A percentile compares a stretch with the other conserved stretches of the same genome.
Conservation (phyloP, 169 alveolate species). For the Fabrea salina region DNA sequence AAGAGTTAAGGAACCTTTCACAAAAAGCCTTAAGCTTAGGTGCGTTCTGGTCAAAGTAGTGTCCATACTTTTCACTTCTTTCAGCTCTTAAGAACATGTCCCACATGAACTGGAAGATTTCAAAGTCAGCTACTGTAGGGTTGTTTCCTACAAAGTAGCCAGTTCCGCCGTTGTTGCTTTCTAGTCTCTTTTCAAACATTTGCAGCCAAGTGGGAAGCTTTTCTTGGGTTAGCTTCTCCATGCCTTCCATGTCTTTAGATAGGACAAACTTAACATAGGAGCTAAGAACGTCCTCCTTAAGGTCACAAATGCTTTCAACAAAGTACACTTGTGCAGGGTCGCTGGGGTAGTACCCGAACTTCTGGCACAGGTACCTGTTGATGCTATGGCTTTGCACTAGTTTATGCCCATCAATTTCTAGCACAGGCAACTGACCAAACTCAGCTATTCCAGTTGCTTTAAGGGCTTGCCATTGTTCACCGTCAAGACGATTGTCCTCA, state of each 20-base stretch:
- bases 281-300: not conserved
- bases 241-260: not conserved
- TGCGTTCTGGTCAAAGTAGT: not conserved
- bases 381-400: constrained; percentile 28
- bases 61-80: constrained; percentile 1
- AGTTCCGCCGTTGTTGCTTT: not conserved
- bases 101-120: not conserved
- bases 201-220: not conserved
- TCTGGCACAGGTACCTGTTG: constrained; percentile 33
- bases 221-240: constrained; percentile 30
- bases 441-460: not conserved
- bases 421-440: not conserved
- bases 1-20: not conserved
- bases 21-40: not conserved
- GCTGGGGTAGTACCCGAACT: constrained; percentile 37
- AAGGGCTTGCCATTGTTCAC: not conserved
- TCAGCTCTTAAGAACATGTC: not conserved
- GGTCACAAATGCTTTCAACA: not conserved
- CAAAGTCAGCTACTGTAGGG: constrained; percentile 7
- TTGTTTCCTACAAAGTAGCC: not conserved
- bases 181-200: constrained; percentile 12
- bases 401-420: constrained; percentile 31
- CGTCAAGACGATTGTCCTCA: constrained; percentile 38
- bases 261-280: not conserved
- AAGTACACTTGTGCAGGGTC: constrained; percentile 25